Conservation (phyloP, 164 flowering plant species). For the Litsea cubeba region DNA sequence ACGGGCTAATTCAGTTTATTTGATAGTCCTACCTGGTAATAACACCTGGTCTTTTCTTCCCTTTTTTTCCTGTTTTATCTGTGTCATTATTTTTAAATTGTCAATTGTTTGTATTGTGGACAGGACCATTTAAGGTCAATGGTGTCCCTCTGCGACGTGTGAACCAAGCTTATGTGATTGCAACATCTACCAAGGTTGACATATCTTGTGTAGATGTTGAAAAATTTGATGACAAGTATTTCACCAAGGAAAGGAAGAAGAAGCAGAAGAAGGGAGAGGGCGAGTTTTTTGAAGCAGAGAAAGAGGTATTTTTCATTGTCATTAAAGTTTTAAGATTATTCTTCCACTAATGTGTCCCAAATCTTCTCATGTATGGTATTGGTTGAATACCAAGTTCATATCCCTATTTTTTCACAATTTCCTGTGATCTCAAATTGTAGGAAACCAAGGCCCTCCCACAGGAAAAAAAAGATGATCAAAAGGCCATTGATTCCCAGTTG, state of each 20-base stretch:
- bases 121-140: constrained; percentile 51
- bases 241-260: constrained; percentile 53
- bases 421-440: constrained; percentile 26
- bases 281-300: constrained; percentile 79
- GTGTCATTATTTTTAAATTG: too few species aligned
- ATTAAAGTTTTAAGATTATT: too few species aligned
- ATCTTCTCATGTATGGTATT: background rate
- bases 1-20: too few species aligned
- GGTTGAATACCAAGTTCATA: background rate
- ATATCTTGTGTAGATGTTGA: constrained; percentile 53
- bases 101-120: too few species aligned
- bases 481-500: constrained; percentile 46
- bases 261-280: constrained; percentile 73
- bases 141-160: constrained; percentile 88
- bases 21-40: too few species aligned
- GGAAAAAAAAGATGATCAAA: constrained; percentile 65
- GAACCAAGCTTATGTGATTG: constrained; percentile 81
- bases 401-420: background rate
- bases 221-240: constrained; percentile 76
- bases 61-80: too few species aligned
- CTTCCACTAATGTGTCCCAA: too few species aligned
- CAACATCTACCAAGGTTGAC: constrained; percentile 84
- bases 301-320: constrained; percentile 38
- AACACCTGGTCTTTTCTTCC: background rate
- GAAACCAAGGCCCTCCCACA: constrained; percentile 57